Evolutionary conservation across 2,329 filamentous ascomycete species (phyloP), one percentile per base, ranked within the genome.

Genomic region (Talaromyces sp.): DNA sequence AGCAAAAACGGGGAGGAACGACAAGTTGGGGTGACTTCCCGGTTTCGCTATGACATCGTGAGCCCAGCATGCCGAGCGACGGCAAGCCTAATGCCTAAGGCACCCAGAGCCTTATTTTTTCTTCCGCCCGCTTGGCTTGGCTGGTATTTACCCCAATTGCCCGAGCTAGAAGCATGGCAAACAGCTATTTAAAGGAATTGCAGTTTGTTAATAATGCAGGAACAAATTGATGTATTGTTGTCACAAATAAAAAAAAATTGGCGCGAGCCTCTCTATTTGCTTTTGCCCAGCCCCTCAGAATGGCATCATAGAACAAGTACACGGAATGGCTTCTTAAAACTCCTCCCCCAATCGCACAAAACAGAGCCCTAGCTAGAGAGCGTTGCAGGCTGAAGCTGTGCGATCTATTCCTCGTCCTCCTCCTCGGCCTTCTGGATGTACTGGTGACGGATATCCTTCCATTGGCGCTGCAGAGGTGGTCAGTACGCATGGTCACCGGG

Each of bases 401-500:
- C 52, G 11, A 24, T 70, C 71, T 74, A 72, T 65, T 76, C 71
- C 49, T 77, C 78, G 62, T 88, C 87, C 65, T 88, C 85, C 66
- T 87, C 87, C 66, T 89, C 87, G 60, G 82, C 85, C 62, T 83
- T 82, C 79, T 90, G 80, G 71, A 96, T 78, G 79, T 96, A 99
- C 79, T 85, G 88, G 78, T 88, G 81, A 81, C 96, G 93, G 82
- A 99, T 97, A 78, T 99, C 95, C 86, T 97, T 97, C 95, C 95
- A 98, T 96, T 97, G 93, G 73, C 93, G 91, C 93, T 98, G 73
- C 69, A 62, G 52, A 56, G 21, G 55, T 38, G 62, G 65, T 66
- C 54, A 66, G 67, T 51, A 60, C 31, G 55, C 14, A 27, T 56
- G 32, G 24, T 41, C 17, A 26, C 51, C 31, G 35, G 31, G 53